Base-by-base conservation (phyloP, 169 alveolate genomes). In the Plasmodium berghei region DNA sequence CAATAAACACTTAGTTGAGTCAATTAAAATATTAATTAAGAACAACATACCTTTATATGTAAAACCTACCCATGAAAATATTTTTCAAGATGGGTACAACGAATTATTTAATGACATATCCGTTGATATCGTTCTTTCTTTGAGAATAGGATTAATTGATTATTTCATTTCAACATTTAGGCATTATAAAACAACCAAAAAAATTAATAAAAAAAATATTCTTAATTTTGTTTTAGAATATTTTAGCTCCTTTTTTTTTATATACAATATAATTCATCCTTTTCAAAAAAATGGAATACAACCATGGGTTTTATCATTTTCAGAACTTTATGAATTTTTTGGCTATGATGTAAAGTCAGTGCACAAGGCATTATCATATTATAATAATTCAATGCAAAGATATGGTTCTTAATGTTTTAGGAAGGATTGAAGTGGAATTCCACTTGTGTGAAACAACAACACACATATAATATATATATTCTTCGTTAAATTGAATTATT, bases 281-380 rank as follows among this genome's bases (percentile, higher is more conserved):
- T 75, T 75, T 75, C 18, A 75, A 34, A 42, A 75, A 67, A 67
- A 75, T 67, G 88, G 88, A 40, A 75, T 75, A n/a, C 88, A 75
- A 42, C 88, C 88, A 49, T 75, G 88, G 88, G 88, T 63, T 46
- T 64, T 75, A 56, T 75, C 88, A 4, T 34, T 48, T 34, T 48
- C 88, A 12, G 88, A 75, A 56, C 16, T 75, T 5, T 75, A 75
- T 49, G 88, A 75, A 24, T 75, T 75, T 75, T 75, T 46, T 49
- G 54, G 73, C n/a, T 75, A 75, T 56, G 26, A 67, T 56, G 66
- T 63, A 9, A 52, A 54, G 2, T 75, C 72, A 5, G 58, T 75
- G 46, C 18, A 67, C 24, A 66, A 75, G 49, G 73, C 88, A n/a
- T 28, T 75, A 56, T 16, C 18, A 10, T 75, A 75, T 56, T 75